A percentile compares a stretch with the other conserved stretches of the same genome.
Evolutionary conservation across 192 early-diverging fungal species (phyloP).

Genomic region (Podila clonocystis): DNA sequence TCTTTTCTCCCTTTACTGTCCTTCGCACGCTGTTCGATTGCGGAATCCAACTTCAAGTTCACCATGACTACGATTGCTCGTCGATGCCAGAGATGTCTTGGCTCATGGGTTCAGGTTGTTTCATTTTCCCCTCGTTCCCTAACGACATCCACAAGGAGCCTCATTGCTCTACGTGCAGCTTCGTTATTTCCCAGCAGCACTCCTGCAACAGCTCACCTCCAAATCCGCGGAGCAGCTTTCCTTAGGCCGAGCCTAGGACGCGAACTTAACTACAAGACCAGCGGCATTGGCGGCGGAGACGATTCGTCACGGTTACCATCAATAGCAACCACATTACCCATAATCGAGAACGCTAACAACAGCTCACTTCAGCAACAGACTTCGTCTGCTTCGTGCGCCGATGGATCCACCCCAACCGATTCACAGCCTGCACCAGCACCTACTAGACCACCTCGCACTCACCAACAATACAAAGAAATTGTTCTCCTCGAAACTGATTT

Average conservation of each 20-base stretch:
- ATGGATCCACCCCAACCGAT: too few relatives aligned
- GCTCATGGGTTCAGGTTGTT: neutral
- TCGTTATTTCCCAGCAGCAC: slow-evolving; percentile 4
- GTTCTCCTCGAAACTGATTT: slow-evolving; percentile 72
- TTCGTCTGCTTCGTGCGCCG: too few relatives aligned
- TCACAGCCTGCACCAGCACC: neutral
- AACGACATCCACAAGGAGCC: neutral
- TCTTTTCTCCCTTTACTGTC: too few relatives aligned
- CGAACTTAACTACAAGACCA: neutral
- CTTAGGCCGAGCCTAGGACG: slow-evolving; percentile 26
- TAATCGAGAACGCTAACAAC: neutral
- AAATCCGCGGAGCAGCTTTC: slow-evolving; percentile 28
- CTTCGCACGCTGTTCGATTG: too few relatives aligned
- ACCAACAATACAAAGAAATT: slow-evolving; percentile 53
- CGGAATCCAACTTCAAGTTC: too few relatives aligned
- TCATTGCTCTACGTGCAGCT: neutral
- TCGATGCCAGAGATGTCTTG: neutral
- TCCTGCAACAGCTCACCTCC: neutral
- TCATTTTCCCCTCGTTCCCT: neutral
- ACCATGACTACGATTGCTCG: neutral
- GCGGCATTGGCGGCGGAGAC: neutral
- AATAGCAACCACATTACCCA: neutral
- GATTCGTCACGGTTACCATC: neutral
- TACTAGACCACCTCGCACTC: slow-evolving; percentile 12
- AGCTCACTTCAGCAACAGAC: neutral